Conservation (phyloP, 352 stramenopile genomes). For the Salisapilia sapeloensis region DNA sequence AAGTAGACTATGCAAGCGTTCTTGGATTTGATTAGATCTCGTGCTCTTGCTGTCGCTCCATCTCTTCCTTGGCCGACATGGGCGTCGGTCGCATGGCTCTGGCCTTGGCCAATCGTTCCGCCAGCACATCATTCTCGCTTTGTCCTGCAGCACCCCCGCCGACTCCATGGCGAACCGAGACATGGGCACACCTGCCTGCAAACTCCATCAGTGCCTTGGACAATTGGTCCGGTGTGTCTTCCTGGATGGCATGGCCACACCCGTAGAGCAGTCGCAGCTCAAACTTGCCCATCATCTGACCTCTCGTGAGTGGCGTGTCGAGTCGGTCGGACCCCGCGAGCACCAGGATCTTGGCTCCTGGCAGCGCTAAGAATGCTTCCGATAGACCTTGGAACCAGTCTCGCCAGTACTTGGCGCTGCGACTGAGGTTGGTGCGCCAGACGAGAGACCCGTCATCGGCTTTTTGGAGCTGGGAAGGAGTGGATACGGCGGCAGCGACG, state of each 20-base stretch:
- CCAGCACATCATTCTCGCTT: conserved; percentile 13
- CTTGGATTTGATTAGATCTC: too few species aligned
- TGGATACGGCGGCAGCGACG: conserved; percentile 55
- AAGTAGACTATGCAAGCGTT: too few species aligned
- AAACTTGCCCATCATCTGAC: conserved; percentile 86
- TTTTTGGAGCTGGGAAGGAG: conserved; percentile 55
- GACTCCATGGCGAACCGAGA: conserved; percentile 13
- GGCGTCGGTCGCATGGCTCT: conserved; percentile 27
- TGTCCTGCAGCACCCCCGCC: conserved; percentile 9
- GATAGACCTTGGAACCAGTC: conserved; percentile 77
- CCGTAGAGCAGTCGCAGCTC: conserved; percentile 76
- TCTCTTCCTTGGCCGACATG: conserved; percentile 5
- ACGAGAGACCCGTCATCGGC: conserved; percentile 26
- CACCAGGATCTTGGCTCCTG: conserved; percentile 67
- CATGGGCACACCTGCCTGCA: conserved; percentile 22
- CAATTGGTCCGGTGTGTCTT: conserved; percentile 67
- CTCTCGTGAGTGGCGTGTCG: conserved; percentile 75
- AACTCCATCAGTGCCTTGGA: conserved; percentile 53
- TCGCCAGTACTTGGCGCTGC: conserved; percentile 61
- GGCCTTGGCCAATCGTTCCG: conserved; percentile 34
- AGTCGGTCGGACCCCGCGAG: conserved; percentile 69
- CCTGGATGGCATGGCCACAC: conserved; percentile 78
- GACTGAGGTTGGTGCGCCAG: conserved; percentile 66
- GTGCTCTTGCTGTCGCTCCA: too few species aligned
- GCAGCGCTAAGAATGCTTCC: conserved; percentile 65